Conservation (phyloP, 2,329 filamentous ascomycete species). For the Aspergillus sp. region DNA sequence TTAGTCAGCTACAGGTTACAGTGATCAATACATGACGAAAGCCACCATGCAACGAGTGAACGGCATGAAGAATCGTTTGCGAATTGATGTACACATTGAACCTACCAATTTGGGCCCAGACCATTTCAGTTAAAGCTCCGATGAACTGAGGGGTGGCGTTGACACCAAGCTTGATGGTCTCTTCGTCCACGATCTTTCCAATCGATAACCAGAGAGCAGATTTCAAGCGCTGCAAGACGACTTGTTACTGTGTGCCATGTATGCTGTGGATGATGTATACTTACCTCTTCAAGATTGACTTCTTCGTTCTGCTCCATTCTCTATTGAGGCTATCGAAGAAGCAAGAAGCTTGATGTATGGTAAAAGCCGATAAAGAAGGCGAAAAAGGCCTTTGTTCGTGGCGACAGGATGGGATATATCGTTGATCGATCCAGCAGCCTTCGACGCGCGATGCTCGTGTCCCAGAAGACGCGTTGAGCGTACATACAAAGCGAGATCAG, state of each 20-base stretch:
- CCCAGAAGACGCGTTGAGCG: conserved; percentile 7
- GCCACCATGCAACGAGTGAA: neutral
- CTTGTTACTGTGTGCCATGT: neutral
- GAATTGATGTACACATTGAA: neutral
- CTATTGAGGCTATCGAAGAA: too few relatives aligned
- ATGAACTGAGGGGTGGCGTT: conserved; percentile 94
- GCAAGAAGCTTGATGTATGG: too few relatives aligned
- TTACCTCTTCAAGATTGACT: conserved; percentile 38
- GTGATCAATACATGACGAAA: neutral
- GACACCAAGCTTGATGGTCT: conserved; percentile 69
- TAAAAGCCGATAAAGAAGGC: too few relatives aligned
- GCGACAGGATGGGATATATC: neutral
- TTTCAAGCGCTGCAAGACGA: conserved; percentile 69
- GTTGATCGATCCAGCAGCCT: neutral
- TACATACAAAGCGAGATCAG: neutral
- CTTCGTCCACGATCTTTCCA: conserved; percentile 85
- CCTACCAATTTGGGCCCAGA: conserved; percentile 82
- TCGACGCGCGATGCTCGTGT: conserved; percentile 1
- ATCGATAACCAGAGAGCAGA: conserved; percentile 81
- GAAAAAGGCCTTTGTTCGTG: neutral
- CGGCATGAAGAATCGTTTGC: neutral
- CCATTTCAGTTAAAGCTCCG: conserved; percentile 78
- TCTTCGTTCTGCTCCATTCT: conserved; percentile 33
- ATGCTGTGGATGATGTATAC: neutral
- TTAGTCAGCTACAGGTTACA: conserved; percentile 10